Percentiles rank a stretch among this genome's conserved stretches.
Conservation (phyloP, 768 basidiomycete genomes). For the Exidia glandulosa region DNA sequence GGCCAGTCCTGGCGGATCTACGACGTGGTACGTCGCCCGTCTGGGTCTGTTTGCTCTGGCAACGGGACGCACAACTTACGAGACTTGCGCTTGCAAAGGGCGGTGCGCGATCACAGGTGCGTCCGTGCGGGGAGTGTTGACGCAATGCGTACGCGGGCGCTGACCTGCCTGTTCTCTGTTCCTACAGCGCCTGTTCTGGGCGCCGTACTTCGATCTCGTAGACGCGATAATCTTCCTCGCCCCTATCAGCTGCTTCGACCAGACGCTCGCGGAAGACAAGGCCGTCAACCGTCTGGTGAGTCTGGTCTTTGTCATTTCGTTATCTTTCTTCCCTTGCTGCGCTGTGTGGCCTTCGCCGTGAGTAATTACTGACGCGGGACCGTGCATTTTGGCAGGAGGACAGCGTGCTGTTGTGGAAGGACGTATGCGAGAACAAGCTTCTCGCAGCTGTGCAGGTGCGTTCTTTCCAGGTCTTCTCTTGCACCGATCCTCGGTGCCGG, state of each 20-base stretch:
- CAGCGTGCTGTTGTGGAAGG: conserved; percentile 60
- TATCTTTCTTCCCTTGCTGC: background rate
- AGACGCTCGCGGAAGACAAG: conserved; percentile 57
- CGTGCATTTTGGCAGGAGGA: conserved; percentile 46
- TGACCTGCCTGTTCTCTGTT: too few relatives aligned
- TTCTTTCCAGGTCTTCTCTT: background rate
- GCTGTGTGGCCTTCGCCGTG: background rate
- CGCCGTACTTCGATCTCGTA: conserved; percentile 70
- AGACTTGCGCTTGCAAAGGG: background rate
- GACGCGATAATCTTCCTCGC: conserved; percentile 74
- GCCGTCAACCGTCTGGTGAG: conserved; percentile 54
- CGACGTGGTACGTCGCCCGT: conserved; percentile 38
- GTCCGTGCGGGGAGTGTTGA: too few relatives aligned
- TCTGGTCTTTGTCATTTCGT: background rate
- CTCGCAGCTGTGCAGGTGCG: conserved; percentile 19
- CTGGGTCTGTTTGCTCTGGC: background rate
- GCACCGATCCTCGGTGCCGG: too few relatives aligned
- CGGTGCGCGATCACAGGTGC: conserved; percentile 48
- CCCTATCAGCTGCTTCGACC: conserved; percentile 73
- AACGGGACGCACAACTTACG: background rate
- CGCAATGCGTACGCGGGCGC: too few relatives aligned
- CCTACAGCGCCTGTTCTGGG: conserved; percentile 68
- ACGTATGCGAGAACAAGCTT: conserved; percentile 54
- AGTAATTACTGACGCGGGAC: too few relatives aligned
- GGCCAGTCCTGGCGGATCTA: conserved; percentile 56